A percentile compares a stretch with the other conserved stretches of the same genome.
phyloP scores from a whole-genome alignment of 768 basidiomycete genomes.

The Pleurotus tuoliensis region DNA sequence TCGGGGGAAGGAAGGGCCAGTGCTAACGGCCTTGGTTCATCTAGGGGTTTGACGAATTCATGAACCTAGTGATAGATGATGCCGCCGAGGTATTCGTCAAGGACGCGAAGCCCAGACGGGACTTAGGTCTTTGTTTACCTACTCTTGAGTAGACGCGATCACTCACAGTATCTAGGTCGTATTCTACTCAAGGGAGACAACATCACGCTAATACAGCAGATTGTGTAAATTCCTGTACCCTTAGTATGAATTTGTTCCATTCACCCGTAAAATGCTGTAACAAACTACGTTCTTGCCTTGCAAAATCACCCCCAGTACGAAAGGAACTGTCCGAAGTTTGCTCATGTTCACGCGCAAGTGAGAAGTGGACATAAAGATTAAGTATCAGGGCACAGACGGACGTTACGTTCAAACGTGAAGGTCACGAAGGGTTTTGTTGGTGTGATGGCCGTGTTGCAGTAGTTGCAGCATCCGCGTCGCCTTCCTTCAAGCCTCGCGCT shows the following conservation, averaged over 20 bases:
- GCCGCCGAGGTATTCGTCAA: slow-evolving; percentile 90
- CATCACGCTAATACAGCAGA: slow-evolving; percentile 93
- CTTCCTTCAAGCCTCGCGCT: slow-evolving; percentile 15
- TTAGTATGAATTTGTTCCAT: neutral
- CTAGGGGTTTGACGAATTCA: slow-evolving; percentile 99
- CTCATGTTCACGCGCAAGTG: too few relatives aligned
- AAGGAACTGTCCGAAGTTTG: neutral
- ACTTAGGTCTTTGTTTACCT: slow-evolving; percentile 60
- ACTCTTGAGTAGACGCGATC: neutral
- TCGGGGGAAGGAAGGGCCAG: neutral
- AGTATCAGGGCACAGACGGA: too few relatives aligned
- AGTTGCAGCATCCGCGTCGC: too few relatives aligned
- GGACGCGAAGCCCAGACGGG: slow-evolving; percentile 78
- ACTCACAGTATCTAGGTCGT: slow-evolving; percentile 54
- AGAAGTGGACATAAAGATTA: too few relatives aligned
- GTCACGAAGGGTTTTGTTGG: too few relatives aligned
- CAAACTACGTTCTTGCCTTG: neutral
- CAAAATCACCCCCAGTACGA: neutral
- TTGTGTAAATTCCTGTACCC: slow-evolving; percentile 20
- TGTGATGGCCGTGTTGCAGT: too few relatives aligned
- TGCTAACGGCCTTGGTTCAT: slow-evolving; percentile 4
- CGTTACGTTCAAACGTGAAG: too few relatives aligned
- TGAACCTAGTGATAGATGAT: slow-evolving; percentile 96
- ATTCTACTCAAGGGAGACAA: slow-evolving; percentile 97
- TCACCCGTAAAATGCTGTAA: neutral